Base-by-base conservation (phyloP, 768 basidiomycete genomes). In the Dioszegia hungarica region DNA sequence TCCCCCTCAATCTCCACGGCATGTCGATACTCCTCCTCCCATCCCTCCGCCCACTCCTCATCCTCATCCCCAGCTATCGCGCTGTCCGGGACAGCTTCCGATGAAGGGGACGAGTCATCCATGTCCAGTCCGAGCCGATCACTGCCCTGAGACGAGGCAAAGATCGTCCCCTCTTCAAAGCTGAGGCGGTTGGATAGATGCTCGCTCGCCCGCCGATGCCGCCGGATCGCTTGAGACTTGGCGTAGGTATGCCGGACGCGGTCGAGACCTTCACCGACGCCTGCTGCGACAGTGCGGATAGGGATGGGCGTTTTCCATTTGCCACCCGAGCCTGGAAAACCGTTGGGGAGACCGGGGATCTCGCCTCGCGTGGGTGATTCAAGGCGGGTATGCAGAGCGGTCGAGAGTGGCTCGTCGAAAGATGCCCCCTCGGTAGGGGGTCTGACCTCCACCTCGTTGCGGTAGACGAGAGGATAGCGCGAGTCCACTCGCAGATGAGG, bases 301-400 rank as follows among this genome's bases (percentile, higher is more conserved):
- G 70, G 70, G 22, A 70, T 67, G 27, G 62, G 47, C 19, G 45
- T 29, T 1, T 31, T 28, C 52, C 62, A 65, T 24, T 60, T 60
- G 45, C 41, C 44, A 33, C 14, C 14, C 27, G 57, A 29, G 2
- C 36, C 31, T 1, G 68, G 66, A 24, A 56, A 43, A 12, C 88
- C 89, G 62, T 92, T 92, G 0, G 89, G 90, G 34, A 86, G 80
- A 83, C 89, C 88, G 0, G 90, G 90, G 1, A 91, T 80, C 29
- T 76, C 72, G 1, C 54, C 74, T 19, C 77, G 67, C 39, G 67
- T 60, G 17, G 71, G 78, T 22, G 79, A 79, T 33, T 83, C 83
- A 29, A 90, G 79, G 10, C 81, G 82, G 1, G 82, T 83, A 0
- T 83, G 74, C 56, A 93, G 82, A 0, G 90, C 89, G 0, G 81